Conservation (phyloP, 129 eudicot species). For the Pseudognaphalium luteoalbum region DNA sequence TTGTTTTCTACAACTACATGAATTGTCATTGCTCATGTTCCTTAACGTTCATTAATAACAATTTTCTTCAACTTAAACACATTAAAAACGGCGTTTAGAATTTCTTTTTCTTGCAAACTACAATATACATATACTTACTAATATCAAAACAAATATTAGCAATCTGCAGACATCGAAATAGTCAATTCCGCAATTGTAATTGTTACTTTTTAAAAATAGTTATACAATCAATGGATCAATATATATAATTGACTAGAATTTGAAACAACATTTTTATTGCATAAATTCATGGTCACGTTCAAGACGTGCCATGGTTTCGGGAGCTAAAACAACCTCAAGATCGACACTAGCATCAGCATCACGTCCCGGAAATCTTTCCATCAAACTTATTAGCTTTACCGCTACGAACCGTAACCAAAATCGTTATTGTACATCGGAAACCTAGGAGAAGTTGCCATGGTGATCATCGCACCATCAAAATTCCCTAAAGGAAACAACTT, state of each 20-base stretch:
- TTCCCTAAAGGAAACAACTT: slow-evolving; percentile 79
- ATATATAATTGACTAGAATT: neutral
- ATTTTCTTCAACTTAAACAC: no score
- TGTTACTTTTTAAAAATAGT: slow-evolving; percentile 12
- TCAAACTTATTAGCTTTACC: slow-evolving; percentile 78
- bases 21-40: no score
- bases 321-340: slow-evolving; percentile 79
- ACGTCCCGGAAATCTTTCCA: slow-evolving; percentile 71
- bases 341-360: slow-evolving; percentile 69
- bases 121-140: no score
- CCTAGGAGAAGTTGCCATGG: slow-evolving; percentile 89
- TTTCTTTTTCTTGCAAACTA: no score
- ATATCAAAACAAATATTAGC: no score
- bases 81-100: no score
- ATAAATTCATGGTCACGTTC: slow-evolving; percentile 64
- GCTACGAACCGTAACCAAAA: slow-evolving; percentile 76
- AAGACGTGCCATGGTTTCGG: slow-evolving; percentile 55
- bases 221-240: neutral
- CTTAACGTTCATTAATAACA: no score
- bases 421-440: slow-evolving; percentile 85
- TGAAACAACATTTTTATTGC: slow-evolving; percentile 31
- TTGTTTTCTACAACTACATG: no score
- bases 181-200: neutral
- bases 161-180: no score
- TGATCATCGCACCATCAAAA: slow-evolving; percentile 86